Evolutionary conservation across 768 basidiomycete species (phyloP), one percentile per base, ranked within the genome.

Genomic region (Phylloporus sp.): DNA sequence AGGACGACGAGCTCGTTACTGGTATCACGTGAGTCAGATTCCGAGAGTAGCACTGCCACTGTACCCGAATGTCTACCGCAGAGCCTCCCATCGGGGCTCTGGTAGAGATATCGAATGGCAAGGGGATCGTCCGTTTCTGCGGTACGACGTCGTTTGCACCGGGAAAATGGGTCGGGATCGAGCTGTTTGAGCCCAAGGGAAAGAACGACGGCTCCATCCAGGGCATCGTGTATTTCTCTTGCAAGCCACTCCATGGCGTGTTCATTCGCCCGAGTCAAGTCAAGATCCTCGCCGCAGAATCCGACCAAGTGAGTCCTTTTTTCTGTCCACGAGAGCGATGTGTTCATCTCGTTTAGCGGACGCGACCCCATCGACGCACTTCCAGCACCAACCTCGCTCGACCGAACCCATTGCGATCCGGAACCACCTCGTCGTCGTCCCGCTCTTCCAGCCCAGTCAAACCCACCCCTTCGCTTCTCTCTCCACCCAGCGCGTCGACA

Each of bases 141-240:
- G 96, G 95, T 0, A 52, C 80, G 26, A 94, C 95, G 1, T 74
- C 77, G 3, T 97, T 97, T 64, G 79, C 89, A 18, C 67, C 81
- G 2, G 96, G 96, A 0, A 91, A 87, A 75, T 99, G 95, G 95
- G 77, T 96, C 40, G 96, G 96, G 9, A 81, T 98, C 43, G 93
- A 95, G 60, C 77, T 99, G 37, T 79, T 76, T 46, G 83, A 85
- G 57, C 68, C 80, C 8, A 84, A 79, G 36, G 96, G 96, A 31
- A 99, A 98, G 82, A 99, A 99, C 71, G 90, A 98, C 57, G 96
- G 96, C 1, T 78, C 81, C 2, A 86, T 99, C 8, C 73, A 84
- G 28, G 91, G 86, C 14, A 67, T 81, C 39, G 52, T 67, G 2
- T 99, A 98, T 70, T 99, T 99, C 65, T 73, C 70, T 15, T 97